Conservation (phyloP, 2,329 filamentous ascomycete genomes). For the Colletotrichum sublineola region DNA sequence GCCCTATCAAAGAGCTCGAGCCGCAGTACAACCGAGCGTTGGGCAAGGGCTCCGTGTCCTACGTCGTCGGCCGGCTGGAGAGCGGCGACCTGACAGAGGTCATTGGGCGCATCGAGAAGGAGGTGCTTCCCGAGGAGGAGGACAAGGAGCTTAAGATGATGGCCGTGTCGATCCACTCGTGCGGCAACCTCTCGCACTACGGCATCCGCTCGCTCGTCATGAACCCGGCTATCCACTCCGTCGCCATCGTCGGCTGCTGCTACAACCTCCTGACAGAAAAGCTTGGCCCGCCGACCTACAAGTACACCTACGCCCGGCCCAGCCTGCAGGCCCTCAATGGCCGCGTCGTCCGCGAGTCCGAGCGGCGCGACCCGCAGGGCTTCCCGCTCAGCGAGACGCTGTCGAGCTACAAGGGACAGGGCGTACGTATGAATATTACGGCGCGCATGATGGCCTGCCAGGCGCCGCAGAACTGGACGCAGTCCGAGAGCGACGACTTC, state of each 20-base stretch:
- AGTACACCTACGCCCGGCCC: constrained; percentile 82
- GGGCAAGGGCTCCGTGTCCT: constrained; percentile 79
- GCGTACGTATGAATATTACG: constrained; percentile 92
- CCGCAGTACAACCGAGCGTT: constrained; percentile 68
- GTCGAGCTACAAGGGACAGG: constrained; percentile 67
- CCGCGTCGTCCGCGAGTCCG: constrained; percentile 76
- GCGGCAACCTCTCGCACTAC: constrained; percentile 96
- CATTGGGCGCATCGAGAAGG: constrained; percentile 70
- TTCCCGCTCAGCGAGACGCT: constrained; percentile 91
- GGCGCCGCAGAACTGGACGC: constrained; percentile 92
- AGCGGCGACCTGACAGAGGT: constrained; percentile 79
- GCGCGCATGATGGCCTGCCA: constrained; percentile 98
- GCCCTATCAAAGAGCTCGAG: constrained; percentile 63
- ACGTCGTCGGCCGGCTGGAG: constrained; percentile 80
- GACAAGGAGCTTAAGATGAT: constrained; percentile 70
- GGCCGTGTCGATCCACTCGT: constrained; percentile 96
- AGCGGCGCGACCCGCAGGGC: constrained; percentile 85
- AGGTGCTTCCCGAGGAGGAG: constrained; percentile 48
- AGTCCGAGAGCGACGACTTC: constrained; percentile 83
- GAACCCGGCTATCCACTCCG: constrained; percentile 87
- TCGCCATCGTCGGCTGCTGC: constrained; percentile 97
- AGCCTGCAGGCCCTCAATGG: constrained; percentile 75
- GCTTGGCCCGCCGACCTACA: constrained; percentile 87
- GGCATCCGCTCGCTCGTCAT: constrained; percentile 87
- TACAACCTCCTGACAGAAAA: constrained; percentile 97